Evolutionary conservation across 257 asterid species (phyloP).

Genomic region (Penstemon davidsonii): DNA sequence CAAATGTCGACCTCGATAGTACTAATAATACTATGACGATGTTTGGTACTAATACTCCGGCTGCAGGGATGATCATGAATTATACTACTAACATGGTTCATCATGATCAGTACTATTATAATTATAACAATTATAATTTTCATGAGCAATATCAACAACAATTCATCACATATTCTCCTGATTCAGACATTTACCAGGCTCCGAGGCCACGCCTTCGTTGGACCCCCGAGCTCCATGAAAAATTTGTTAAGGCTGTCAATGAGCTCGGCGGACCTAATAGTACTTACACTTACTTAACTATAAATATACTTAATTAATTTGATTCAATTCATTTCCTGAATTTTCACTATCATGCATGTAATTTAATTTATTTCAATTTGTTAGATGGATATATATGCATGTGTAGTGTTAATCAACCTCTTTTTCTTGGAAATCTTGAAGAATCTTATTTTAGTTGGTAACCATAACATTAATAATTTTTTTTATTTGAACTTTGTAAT

Average conservation of each 20-base stretch:
- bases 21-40: no score
- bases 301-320: background rate
- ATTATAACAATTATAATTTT: background rate
- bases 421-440: background rate
- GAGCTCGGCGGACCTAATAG: slow-evolving; percentile 73
- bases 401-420: background rate
- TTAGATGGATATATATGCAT: no score
- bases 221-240: slow-evolving; percentile 63
- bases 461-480: background rate
- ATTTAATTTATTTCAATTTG: no score
- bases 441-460: background rate
- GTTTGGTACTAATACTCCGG: no score
- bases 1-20: no score
- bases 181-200: background rate
- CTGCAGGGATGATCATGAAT: no score
- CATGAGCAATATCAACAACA: background rate
- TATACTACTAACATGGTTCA: no score
- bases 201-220: slow-evolving; percentile 66
- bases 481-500: background rate
- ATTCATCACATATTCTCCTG: background rate
- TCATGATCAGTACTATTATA: no score
- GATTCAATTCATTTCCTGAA: background rate
- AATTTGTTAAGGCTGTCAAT: slow-evolving; percentile 52
- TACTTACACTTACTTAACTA: slow-evolving; percentile 22
- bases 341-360: background rate